Evolutionary conservation across 768 basidiomycete species (phyloP).

Genomic region (Sutorius australiensis): DNA sequence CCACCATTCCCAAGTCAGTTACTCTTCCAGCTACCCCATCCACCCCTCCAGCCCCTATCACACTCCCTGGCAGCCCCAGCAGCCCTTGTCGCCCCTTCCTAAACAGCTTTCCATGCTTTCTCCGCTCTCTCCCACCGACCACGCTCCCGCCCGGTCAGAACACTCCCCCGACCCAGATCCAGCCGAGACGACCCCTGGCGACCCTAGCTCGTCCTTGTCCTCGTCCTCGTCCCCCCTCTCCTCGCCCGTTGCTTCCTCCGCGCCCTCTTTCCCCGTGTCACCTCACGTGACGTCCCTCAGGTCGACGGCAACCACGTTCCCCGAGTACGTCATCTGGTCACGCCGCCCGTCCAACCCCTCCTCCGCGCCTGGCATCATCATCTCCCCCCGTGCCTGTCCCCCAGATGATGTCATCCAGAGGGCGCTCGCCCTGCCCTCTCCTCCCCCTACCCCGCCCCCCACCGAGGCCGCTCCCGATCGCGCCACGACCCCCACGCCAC

Average conservation of each 20-base stretch:
- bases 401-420: slow-evolving; percentile 53
- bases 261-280: slow-evolving; percentile 4
- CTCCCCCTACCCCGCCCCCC: slow-evolving; percentile 40
- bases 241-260: background rate
- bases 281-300: slow-evolving; percentile 1
- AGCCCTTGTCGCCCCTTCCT: slow-evolving; percentile 54
- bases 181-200: background rate
- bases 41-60: slow-evolving; percentile 31
- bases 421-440: slow-evolving; percentile 53
- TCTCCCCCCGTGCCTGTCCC: slow-evolving; percentile 60
- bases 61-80: slow-evolving; percentile 45
- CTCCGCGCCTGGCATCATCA: slow-evolving; percentile 65
- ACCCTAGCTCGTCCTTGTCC: slow-evolving; percentile 15
- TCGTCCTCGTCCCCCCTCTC: slow-evolving; percentile 6
- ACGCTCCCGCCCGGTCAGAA: background rate
- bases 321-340: slow-evolving; percentile 67
- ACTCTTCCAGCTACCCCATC: slow-evolving; percentile 24
- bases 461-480: slow-evolving; percentile 10
- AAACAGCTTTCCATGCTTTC: slow-evolving; percentile 58
- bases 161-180: slow-evolving; percentile 1
- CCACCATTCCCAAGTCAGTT: slow-evolving; percentile 29
- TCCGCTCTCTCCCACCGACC: slow-evolving; percentile 12
- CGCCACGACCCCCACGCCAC: background rate
- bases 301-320: background rate
- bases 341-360: slow-evolving; percentile 63